Conservation (phyloP, 1,139 yeast species). For the Lizanozyma gosingica region DNA sequence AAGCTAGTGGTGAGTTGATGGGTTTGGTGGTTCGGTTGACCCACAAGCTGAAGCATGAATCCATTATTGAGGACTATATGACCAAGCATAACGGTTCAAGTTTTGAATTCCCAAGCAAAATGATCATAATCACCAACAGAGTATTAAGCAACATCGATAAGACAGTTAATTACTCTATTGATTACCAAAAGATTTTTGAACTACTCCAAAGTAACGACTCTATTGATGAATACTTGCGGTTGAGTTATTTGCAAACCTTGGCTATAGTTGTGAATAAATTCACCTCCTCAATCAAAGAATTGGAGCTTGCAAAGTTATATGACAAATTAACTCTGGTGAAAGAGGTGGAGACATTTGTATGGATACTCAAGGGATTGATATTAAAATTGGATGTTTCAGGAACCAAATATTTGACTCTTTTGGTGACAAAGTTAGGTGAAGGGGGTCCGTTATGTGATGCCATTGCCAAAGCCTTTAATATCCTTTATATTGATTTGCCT, state of each 20-base stretch:
- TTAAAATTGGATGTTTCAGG: constrained; percentile 47
- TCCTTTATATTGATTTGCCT: constrained; percentile 58
- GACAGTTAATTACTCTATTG: constrained; percentile 6
- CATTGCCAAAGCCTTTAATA: constrained; percentile 50
- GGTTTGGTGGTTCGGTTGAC: constrained; percentile 29
- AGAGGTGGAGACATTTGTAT: constrained; percentile 46
- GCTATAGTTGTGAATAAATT: constrained; percentile 51
- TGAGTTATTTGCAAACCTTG: constrained; percentile 52
- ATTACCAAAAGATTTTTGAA: constrained; percentile 9
- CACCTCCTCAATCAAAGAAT: constrained; percentile 6
- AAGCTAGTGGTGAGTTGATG: constrained; percentile 27
- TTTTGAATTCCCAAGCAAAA: background rate
- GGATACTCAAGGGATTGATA: constrained; percentile 68
- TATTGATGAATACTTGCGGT: constrained; percentile 27
- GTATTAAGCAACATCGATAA: constrained; percentile 45
- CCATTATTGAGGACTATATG: constrained; percentile 24
- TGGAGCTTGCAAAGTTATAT: constrained; percentile 3
- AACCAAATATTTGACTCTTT: constrained; percentile 26
- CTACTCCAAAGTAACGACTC: constrained; percentile 9
- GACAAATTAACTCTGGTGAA: constrained; percentile 7
- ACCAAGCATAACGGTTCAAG: background rate
- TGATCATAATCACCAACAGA: constrained; percentile 24
- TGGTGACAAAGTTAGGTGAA: constrained; percentile 12
- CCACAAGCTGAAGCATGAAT: constrained; percentile 29
- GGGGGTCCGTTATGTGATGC: constrained; percentile 19